Conservation (phyloP, 768 basidiomycete species). For the Coprinellus micaceus region DNA sequence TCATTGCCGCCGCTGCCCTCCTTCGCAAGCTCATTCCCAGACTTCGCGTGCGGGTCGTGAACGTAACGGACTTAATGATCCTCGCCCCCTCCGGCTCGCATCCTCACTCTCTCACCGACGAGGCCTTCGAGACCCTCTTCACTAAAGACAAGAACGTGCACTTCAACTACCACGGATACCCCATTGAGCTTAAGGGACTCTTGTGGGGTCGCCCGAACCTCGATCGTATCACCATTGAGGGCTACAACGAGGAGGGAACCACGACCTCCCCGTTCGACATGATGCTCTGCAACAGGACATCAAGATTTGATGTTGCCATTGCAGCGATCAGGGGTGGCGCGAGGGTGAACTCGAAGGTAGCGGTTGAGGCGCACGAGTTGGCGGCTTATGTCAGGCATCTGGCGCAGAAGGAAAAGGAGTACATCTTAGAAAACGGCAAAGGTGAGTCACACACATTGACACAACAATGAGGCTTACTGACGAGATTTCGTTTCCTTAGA, state of each 20-base stretch:
- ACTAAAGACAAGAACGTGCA: slow-evolving; percentile 65
- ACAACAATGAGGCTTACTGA: not conserved
- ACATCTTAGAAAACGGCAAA: slow-evolving; percentile 55
- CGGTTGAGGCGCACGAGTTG: slow-evolving; percentile 54
- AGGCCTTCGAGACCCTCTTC: slow-evolving; percentile 67
- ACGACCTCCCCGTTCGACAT: slow-evolving; percentile 40
- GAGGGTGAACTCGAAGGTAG: slow-evolving; percentile 46
- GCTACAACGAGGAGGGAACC: slow-evolving; percentile 33
- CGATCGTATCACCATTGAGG: slow-evolving; percentile 52
- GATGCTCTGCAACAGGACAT: slow-evolving; percentile 71
- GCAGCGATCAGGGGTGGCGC: slow-evolving; percentile 58
- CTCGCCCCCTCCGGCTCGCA: slow-evolving; percentile 66
- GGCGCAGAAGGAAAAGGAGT: slow-evolving; percentile 57
- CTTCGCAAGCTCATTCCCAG: slow-evolving; percentile 66
- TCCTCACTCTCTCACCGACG: slow-evolving; percentile 66
- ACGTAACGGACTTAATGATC: slow-evolving; percentile 88
- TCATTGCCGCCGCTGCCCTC: slow-evolving; percentile 80
- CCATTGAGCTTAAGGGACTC: slow-evolving; percentile 66
- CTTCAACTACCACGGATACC: slow-evolving; percentile 84
- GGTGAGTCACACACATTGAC: slow-evolving; percentile 33
- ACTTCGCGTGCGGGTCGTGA: slow-evolving; percentile 82
- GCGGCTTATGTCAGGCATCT: slow-evolving; percentile 59
- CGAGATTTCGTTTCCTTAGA: slow-evolving; percentile 25
- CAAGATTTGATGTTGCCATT: slow-evolving; percentile 62
- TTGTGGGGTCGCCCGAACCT: slow-evolving; percentile 52